phyloP scores from a whole-genome alignment of 73 alveolate species.

The Chromera velia region DNA sequence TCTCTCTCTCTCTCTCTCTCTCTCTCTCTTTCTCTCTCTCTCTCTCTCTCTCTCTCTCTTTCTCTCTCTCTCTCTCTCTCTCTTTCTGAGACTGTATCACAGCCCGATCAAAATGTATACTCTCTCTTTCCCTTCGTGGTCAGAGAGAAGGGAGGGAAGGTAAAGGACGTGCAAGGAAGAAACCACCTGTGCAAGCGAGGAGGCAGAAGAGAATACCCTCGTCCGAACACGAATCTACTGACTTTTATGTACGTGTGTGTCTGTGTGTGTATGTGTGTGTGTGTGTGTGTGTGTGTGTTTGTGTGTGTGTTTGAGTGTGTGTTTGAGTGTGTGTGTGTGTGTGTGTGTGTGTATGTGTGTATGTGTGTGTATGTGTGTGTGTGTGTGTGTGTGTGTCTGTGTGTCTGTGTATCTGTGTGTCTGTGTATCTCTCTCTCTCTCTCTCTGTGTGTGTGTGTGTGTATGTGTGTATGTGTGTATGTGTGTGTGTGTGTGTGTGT shows the following conservation, averaged over 20 bases:
- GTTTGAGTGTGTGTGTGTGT: no score
- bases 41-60: not conserved
- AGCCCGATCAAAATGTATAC: not conserved
- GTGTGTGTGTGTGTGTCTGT: not conserved
- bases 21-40: not conserved
- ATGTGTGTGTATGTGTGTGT: not conserved
- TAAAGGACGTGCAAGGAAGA: not conserved
- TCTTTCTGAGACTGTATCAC: not conserved
- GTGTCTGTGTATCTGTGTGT: no score
- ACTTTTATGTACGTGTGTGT: not conserved
- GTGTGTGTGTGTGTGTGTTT: no score
- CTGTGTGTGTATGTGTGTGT: not conserved
- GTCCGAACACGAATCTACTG: not conserved
- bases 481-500: not conserved
- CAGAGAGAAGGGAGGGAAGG: not conserved
- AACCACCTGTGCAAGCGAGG: not conserved
- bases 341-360: not conserved
- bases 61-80: not conserved
- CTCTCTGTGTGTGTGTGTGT: not conserved
- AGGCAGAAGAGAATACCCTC: not conserved
- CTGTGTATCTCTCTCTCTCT: no score
- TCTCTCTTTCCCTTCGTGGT: not conserved
- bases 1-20: not conserved
- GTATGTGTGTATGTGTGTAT: not conserved
- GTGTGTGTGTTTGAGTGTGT: no score